Evolutionary conservation across 2,329 filamentous ascomycete species (phyloP), one percentile per base, ranked within the genome.

Genomic region (Sphaceloma murrayae): DNA sequence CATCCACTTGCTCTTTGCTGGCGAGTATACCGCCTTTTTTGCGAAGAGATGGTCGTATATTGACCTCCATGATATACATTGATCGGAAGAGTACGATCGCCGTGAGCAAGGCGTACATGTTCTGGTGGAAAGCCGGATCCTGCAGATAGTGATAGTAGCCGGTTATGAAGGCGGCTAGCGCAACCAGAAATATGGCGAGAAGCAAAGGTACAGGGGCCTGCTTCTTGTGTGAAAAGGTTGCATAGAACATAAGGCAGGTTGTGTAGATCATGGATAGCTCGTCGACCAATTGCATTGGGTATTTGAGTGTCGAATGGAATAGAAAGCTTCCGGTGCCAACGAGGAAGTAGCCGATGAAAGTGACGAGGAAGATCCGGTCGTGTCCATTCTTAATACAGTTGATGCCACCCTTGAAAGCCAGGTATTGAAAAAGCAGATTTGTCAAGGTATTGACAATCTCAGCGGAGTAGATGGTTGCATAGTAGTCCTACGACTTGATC

Each of bases 121-220:
- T 79, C 59, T 93, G 85, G 63, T 93, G 86, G 61, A 93, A 93
- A 1, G 76, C 68, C 0, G 86, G 85, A 51, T 93, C 80, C 58
- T 88, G 85, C 11, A 87, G 77, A 50, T 84, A 77, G 57, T 87
- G 82, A 62, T 94, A 94, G 61, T 82, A 76, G 30, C 82, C 69
- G 10, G 85, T 91, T 59, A 93, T 88, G 55, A 79, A 82, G 19
- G 72, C 47, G 3, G 69, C 64, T 14, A 74, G 57, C 2, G 55
- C 62, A 4, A 77, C 57, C 7, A 85, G 68, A 10, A 67, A 68
- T 3, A 78, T 30, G 5, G 69, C 83, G 6, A 87, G 67, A 9
- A 72, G 47, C 1, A 69, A 53, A 1, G 75, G 71, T 48, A 75
- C 69, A 3, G 51, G 54, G 8, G 58, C 60, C 1, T 78, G 69